These are phyloP conservation scores for Diplosphaera chodatii DNA, from an alignment of 139 green algal genomes.

Conservation along the genomic window DNA sequence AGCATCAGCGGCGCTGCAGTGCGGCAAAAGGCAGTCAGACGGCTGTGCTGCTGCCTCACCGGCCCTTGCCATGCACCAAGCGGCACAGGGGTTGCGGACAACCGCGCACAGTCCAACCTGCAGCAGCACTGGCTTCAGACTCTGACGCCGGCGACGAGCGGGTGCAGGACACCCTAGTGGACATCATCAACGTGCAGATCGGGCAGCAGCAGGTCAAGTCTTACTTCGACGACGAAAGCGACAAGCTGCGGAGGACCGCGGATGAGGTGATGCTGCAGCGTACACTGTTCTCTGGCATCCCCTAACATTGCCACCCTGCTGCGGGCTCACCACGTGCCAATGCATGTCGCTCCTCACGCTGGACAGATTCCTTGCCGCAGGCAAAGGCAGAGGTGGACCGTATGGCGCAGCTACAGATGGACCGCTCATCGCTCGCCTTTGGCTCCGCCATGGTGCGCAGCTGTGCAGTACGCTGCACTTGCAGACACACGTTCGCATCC, in stretches of 20 bases:
- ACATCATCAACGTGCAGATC: conserved; percentile 43
- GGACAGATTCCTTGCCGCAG: neutral
- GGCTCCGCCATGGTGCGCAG: conserved; percentile 26
- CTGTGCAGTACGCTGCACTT: too few species aligned
- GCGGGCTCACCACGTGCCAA: neutral
- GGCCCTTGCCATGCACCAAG: neutral
- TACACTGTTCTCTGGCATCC: neutral
- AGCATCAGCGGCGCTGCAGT: too few species aligned
- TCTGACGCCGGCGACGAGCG: neutral
- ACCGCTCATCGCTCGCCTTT: conserved; percentile 33
- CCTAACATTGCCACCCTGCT: neutral
- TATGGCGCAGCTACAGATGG: conserved; percentile 22
- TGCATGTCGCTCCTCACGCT: neutral
- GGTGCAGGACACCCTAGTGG: conserved; percentile 31
- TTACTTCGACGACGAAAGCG: conserved; percentile 25
- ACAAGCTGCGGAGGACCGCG: conserved; percentile 25
- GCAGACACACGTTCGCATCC: too few species aligned
- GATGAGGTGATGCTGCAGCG: conserved; percentile 19
- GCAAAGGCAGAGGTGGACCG: conserved; percentile 42
- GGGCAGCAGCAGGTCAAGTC: conserved; percentile 41
- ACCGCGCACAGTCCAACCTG: too few species aligned
- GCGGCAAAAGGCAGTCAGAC: too few species aligned
- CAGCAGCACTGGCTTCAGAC: neutral
- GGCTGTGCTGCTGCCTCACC: too few species aligned
- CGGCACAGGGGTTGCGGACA: too few species aligned